Conservation (phyloP, 2,329 filamentous ascomycete genomes). For the Lachnellula subtilissima region DNA sequence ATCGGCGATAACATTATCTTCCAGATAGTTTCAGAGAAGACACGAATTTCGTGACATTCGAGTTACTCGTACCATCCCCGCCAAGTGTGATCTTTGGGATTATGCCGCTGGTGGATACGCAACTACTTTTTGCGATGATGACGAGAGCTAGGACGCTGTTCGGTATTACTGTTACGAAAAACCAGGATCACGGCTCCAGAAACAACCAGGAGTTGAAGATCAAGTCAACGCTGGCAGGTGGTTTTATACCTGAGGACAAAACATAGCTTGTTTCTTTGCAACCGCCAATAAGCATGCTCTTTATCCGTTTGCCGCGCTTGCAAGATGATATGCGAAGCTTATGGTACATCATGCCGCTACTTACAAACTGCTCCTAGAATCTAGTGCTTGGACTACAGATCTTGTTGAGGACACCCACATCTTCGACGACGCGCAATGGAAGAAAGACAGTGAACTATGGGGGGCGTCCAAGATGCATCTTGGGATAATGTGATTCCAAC, state of each 20-base stretch:
- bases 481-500: constrained; percentile 58
- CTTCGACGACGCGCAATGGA: neutral
- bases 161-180: neutral
- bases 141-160: constrained; percentile 5
- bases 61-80: neutral
- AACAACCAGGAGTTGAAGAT: neutral
- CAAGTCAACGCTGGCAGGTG: neutral
- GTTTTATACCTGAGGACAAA: neutral
- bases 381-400: neutral
- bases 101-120: neutral
- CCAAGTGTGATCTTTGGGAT: neutral
- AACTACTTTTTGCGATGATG: neutral
- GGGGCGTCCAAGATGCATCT: neutral
- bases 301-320: neutral
- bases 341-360: neutral
- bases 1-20: too few species aligned
- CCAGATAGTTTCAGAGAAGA: neutral
- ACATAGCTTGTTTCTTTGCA: neutral
- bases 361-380: neutral
- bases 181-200: neutral
- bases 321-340: neutral
- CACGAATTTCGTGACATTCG: neutral
- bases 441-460: neutral
- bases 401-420: neutral
- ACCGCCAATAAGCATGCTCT: neutral